These are phyloP conservation scores for Akanthomyces lecanii DNA, from an alignment of 2,329 filamentous ascomycete species.

Conservation along the genomic window DNA sequence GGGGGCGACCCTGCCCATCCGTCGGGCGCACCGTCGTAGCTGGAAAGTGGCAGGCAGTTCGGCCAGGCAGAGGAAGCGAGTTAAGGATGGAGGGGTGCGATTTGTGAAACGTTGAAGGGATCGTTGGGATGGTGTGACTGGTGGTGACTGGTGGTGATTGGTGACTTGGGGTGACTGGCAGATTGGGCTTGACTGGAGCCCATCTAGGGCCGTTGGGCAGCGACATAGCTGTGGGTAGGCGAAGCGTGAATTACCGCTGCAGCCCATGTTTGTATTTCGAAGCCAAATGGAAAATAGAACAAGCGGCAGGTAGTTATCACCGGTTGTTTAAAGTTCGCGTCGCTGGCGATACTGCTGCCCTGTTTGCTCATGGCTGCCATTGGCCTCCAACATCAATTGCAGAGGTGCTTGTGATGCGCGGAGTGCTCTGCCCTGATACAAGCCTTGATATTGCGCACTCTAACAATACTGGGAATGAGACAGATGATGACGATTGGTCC, in stretches of 20 bases:
- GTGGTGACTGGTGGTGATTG: neutral
- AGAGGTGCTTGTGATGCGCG: neutral
- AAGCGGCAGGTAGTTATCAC: neutral
- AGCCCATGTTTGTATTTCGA: no score
- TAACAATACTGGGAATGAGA: neutral
- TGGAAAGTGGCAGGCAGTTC: neutral
- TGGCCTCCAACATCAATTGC: neutral
- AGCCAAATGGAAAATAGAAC: neutral
- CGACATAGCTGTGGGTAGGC: neutral
- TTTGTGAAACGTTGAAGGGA: constrained; percentile 2
- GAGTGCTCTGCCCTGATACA: neutral
- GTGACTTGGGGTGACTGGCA: neutral
- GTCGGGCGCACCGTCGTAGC: neutral
- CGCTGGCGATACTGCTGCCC: neutral
- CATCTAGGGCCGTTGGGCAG: constrained; percentile 2
- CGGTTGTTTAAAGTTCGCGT: neutral
- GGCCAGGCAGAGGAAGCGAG: neutral
- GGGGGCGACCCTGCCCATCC: neutral
- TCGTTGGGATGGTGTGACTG: neutral
- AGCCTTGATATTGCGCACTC: neutral
- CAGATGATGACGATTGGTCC: neutral
- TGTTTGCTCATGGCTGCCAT: neutral
- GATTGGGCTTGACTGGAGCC: constrained; percentile 2
- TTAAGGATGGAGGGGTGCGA: neutral
- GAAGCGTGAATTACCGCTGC: neutral